Evolutionary conservation across 116 monocot species (phyloP).

Genomic region (Zostera marina): DNA sequence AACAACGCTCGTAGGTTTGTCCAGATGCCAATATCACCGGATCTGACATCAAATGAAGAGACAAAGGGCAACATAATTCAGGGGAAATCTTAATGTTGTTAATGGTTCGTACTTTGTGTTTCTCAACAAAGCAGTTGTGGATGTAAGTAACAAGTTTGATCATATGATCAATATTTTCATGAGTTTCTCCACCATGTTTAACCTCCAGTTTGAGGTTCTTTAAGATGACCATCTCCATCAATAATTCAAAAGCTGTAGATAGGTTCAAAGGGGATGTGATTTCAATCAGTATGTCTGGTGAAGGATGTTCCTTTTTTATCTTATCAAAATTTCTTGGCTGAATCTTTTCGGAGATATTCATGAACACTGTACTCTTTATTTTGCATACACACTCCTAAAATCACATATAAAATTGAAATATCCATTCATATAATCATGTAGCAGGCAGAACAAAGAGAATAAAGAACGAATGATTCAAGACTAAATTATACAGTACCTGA

Average conservation of each 20-base stretch:
- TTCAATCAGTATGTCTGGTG: slow-evolving; percentile 24
- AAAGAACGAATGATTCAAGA: no score
- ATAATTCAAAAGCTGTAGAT: slow-evolving; percentile 54
- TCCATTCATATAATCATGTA: no score
- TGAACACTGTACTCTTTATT: slow-evolving; percentile 23
- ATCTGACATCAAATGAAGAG: slow-evolving; percentile 81
- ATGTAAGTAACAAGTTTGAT: slow-evolving; percentile 43
- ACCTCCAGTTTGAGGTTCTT: slow-evolving; percentile 43
- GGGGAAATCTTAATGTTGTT: slow-evolving; percentile 59
- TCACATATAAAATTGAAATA: not conserved
- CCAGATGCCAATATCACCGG: slow-evolving; percentile 91
- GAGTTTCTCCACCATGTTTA: slow-evolving; percentile 25
- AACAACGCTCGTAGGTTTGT: slow-evolving; percentile 72
- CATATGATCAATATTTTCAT: slow-evolving; percentile 33
- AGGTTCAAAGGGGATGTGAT: slow-evolving; percentile 42
- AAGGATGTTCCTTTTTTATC: slow-evolving; percentile 20
- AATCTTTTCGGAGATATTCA: slow-evolving; percentile 29
- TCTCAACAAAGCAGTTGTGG: slow-evolving; percentile 54
- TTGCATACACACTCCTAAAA: slow-evolving; percentile 21
- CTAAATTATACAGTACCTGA: not conserved
- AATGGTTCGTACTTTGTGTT: slow-evolving; percentile 55
- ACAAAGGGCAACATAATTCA: slow-evolving; percentile 86
- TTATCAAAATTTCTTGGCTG: slow-evolving; percentile 31
- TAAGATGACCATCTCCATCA: slow-evolving; percentile 71
- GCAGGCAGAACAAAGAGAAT: no score